Base-by-base conservation (phyloP, 148 eudicot species). In the Fagopyrum esculentum region DNA sequence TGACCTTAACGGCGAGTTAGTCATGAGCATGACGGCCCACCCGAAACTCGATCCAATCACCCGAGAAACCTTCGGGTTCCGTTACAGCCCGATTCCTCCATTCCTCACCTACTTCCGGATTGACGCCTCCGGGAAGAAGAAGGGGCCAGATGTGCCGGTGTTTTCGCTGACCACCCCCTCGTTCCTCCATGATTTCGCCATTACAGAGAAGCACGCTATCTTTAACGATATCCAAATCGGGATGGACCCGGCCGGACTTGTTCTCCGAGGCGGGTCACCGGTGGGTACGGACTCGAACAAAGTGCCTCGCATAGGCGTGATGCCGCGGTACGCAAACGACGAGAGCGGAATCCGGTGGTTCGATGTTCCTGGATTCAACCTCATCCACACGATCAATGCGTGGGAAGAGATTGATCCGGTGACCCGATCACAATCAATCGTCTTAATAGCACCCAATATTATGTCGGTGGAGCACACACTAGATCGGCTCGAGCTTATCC, bases 271-370 rank as follows among this genome's bases (percentile, higher is more conserved):
- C 49, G 82, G 79, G 11, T 73, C 77, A 47, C 79, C 79, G 0
- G 68, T 73, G 9, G 50, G 10, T 3, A 43, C 22, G 16, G 70
- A 55, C 60, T 9, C 77, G 0, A 1, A 45, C 49, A 82, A 76
- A 43, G 70, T 79, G 11, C 75, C 82, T 9, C 81, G 84, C 7
- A 29, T 82, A 19, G 84, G 84, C n/a, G 73, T 82, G 12, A 46
- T 82, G n/a, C 59, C 81, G 2, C 71, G 82, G 56, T 19, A 76
- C 2, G 82, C 84, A 2, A 12, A 29, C 0, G 72, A 73, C 4
- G 82, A 76, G 72, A 54, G 69, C 6, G 82, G 77, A 26, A 76
- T 78, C 72, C 57, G 60, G 63, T 82, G 81, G 84, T 76, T 82
- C 57, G 64, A 68, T 4, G 75, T 69, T 1, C 79, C 82, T 3